Evolutionary conservation across 2,329 filamentous ascomycete genomes (phyloP).

Genomic region (Dactylellina haptotyla): DNA sequence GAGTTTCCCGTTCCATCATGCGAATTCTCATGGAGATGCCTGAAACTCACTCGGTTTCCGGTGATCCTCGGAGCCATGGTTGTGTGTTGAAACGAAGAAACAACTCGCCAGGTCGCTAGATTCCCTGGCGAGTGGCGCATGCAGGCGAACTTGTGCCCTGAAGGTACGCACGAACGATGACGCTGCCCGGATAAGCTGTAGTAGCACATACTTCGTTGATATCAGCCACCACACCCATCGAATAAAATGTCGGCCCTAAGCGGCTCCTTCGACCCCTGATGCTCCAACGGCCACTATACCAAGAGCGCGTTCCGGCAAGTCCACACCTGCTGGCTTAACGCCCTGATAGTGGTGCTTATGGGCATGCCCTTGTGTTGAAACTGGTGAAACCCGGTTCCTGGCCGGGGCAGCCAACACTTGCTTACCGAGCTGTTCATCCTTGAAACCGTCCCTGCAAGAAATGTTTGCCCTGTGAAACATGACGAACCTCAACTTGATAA

Average conservation of each 20-base stretch:
- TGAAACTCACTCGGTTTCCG: conserved; percentile 38
- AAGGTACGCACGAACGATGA: background rate
- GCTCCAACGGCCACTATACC: too few relatives aligned
- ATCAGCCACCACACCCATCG: background rate
- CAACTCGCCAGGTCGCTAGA: background rate
- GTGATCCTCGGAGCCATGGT: conserved; percentile 13
- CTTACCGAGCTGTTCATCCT: conserved; percentile 37
- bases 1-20: conserved; percentile 15
- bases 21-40: background rate
- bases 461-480: conserved; percentile 48
- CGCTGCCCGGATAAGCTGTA: too few relatives aligned
- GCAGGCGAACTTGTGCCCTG: background rate
- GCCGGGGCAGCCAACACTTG: conserved; percentile 10
- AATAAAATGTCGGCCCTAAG: background rate
- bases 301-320: too few relatives aligned
- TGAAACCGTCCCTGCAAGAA: conserved; percentile 46
- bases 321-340: background rate
- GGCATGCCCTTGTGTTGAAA: conserved; percentile 20
- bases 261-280: background rate
- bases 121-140: conserved; percentile 25
- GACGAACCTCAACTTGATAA: conserved; percentile 43
- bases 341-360: background rate
- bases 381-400: conserved; percentile 26
- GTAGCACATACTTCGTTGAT: too few relatives aligned
- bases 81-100: conserved; percentile 18